Conservation (phyloP, 306 rosid species). For the Vicia sativa region DNA sequence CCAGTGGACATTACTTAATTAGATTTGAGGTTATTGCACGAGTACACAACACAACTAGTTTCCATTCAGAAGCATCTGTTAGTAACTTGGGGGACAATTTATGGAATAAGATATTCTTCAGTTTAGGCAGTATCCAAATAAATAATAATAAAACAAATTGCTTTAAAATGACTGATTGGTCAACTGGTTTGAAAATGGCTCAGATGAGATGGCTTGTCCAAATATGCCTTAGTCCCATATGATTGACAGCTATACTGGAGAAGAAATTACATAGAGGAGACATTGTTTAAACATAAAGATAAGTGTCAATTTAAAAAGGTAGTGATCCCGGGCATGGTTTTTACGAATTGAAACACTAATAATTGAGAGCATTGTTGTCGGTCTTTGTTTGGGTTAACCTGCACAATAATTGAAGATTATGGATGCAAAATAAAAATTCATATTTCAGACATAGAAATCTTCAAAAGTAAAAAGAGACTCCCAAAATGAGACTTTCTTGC, state of each 20-base stretch:
- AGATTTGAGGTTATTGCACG: not conserved
- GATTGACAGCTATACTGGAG: not conserved
- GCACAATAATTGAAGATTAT: no score
- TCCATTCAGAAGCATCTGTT: not conserved
- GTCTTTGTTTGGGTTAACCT: not conserved
- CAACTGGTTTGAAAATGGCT: conserved; percentile 5
- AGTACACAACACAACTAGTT: conserved; percentile 1
- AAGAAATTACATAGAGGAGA: not conserved
- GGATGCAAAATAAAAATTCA: no score
- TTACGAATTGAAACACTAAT: not conserved
- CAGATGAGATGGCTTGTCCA: not conserved
- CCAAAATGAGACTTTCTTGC: no score
- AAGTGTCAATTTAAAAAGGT: not conserved
- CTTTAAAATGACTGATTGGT: not conserved
- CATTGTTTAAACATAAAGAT: not conserved
- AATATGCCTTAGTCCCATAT: not conserved
- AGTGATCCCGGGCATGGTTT: not conserved
- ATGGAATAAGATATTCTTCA: not conserved
- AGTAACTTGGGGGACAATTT: not conserved
- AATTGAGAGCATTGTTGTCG: not conserved
- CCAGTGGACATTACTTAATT: not conserved
- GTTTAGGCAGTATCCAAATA: not conserved
- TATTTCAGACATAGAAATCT: no score
- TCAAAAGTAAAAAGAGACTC: no score
- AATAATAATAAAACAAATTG: not conserved